Base-by-base conservation (phyloP, 176 grass and related monocot species). In the Pharus latifolius region DNA sequence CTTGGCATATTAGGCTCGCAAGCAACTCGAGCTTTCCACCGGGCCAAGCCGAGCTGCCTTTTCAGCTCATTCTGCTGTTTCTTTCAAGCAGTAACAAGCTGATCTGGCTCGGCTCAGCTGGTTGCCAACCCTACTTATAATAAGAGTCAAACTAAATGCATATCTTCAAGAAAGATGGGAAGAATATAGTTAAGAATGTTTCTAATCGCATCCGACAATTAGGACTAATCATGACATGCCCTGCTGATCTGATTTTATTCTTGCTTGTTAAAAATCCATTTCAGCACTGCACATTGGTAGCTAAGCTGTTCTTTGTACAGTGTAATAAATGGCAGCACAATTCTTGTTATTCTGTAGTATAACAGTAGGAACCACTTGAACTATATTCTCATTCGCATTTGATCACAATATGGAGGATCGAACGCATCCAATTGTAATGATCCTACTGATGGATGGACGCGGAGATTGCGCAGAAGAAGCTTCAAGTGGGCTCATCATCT, bases 391-490 rank as follows among this genome's bases (percentile, higher is more conserved):
- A 32, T 51, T 31, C 44, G 65, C 5, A 10, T 31, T 19, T 63
- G 38, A 2, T 5, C 25, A 67, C 78, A 88, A 63, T 38, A 81
- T 4, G 49, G 23, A 18, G 53, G 75, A 53, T 77, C 74, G 75
- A 65, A 75, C 10, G 10, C 71, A 6, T 12, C 15, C 14, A 77
- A 74, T 40, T 18, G 53, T 56, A 41, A 10, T 16, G 49, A 19
- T 1, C 9, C 20, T 33, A 34, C 24, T 10, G 71, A 68, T 60
- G 62, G 67, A 26, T 18, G 76, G 12, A 37, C 26, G 31, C 17
- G 9, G 56, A 70, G n/a, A 46, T 70, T 45, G 41, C 70, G 16
- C 28, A 20, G 14, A 50, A 82, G n/a, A 56, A 62, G 34, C 60
- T 49, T 37, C 71, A 61, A 23, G 48, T 33, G 20, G 75, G 55